phyloP scores from a whole-genome alignment of 2,329 filamentous ascomycete species.

The Mollisiaceae sp. region DNA sequence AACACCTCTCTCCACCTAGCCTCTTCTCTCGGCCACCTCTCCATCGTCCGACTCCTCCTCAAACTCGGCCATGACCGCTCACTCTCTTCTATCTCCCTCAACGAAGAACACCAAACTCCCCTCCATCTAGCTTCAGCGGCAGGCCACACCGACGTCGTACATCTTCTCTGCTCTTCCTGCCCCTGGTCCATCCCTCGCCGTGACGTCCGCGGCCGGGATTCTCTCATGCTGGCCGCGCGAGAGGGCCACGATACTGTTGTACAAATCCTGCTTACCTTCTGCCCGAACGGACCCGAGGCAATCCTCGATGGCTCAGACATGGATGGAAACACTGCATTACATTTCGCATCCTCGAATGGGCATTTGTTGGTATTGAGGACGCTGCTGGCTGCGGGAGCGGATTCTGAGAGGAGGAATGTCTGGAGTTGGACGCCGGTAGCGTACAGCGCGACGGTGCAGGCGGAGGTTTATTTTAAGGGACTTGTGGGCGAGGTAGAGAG shows the following conservation, averaged over 20 bases:
- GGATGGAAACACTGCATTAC: conserved; percentile 84
- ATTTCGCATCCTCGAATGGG: conserved; percentile 84
- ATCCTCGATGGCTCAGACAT: conserved; percentile 62
- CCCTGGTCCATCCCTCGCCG: conserved; percentile 54
- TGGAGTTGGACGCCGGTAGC: conserved; percentile 85
- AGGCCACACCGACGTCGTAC: conserved; percentile 75
- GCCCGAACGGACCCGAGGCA: conserved; percentile 44
- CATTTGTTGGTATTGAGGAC: conserved; percentile 79
- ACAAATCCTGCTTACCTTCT: conserved; percentile 68
- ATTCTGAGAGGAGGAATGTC: conserved; percentile 72
- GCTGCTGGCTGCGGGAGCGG: conserved; percentile 78
- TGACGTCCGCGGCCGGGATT: conserved; percentile 73
- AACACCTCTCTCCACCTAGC: conserved; percentile 87
- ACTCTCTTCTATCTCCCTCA: conserved; percentile 61
- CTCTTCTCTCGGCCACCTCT: conserved; percentile 71
- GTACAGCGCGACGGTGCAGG: conserved; percentile 81
- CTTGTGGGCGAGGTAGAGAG: conserved; percentile 75
- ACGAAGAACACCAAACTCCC: conserved; percentile 80
- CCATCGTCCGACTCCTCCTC: conserved; percentile 73
- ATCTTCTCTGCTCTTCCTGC: conserved; percentile 69
- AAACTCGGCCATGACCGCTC: conserved; percentile 63
- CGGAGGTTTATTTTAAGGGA: conserved; percentile 83
- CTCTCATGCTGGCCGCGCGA: conserved; percentile 68
- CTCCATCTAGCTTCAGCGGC: conserved; percentile 76
- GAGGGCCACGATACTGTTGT: conserved; percentile 67